Percentiles rank a stretch among this genome's conserved stretches.
phyloP scores from a whole-genome alignment of 805 yeast species.

The Helenozyma baotianmanensis region DNA sequence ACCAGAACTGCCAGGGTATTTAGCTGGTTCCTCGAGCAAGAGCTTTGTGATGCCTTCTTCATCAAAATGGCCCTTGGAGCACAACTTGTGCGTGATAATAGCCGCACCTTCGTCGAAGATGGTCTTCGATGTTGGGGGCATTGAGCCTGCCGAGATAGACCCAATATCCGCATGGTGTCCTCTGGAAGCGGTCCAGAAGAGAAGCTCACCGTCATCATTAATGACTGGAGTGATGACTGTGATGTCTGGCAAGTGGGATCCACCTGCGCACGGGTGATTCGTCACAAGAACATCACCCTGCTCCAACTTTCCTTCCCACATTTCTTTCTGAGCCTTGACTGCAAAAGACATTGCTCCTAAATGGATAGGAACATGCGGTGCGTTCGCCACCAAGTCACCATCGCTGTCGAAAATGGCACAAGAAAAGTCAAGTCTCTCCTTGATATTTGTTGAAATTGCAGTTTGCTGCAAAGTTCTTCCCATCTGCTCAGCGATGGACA shows the following conservation, averaged over 20 bases:
- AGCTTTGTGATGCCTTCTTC: conserved; percentile 61
- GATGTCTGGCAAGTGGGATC: conserved; percentile 49
- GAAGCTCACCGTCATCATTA: conserved; percentile 33
- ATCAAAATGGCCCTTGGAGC: conserved; percentile 65
- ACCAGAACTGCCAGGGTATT: conserved; percentile 83
- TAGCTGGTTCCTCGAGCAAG: conserved; percentile 69
- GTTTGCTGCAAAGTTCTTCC: conserved; percentile 43
- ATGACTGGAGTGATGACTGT: conserved; percentile 91
- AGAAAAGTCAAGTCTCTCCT: conserved; percentile 42
- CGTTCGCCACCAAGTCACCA: conserved; percentile 44
- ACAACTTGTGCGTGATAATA: conserved; percentile 74
- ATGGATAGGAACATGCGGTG: conserved; percentile 44
- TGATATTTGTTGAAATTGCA: conserved; percentile 41
- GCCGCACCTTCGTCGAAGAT: conserved; percentile 90
- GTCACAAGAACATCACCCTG: conserved; percentile 42
- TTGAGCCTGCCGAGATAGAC: conserved; percentile 87
- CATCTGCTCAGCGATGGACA: conserved; percentile 34
- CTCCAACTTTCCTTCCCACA: conserved; percentile 36
- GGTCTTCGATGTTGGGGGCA: conserved; percentile 88
- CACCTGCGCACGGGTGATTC: conserved; percentile 42
- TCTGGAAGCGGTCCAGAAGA: conserved; percentile 88
- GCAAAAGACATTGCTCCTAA: conserved; percentile 47
- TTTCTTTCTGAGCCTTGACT: conserved; percentile 36
- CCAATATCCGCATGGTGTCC: conserved; percentile 98
- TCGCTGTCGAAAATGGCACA: conserved; percentile 40